Conservation (phyloP, 108 stramenopile genomes). For the Pseudonitzschia multiseries region DNA sequence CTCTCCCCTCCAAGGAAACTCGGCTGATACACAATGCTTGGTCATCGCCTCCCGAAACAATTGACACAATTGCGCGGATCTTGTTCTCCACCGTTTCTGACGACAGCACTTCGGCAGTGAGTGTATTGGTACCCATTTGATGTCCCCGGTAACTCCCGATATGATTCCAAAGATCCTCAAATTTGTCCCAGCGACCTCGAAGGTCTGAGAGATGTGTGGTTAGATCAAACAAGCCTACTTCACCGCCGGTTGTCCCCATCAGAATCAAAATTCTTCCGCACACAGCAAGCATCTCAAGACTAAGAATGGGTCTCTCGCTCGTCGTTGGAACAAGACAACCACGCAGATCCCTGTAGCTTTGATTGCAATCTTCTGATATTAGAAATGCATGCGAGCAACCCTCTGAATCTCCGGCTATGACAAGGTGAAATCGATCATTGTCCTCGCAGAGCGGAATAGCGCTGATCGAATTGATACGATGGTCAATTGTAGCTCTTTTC, state of each 20-base stretch:
- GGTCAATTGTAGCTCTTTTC: constrained; percentile 58
- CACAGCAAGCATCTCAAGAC: constrained; percentile 37
- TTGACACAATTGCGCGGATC: constrained; percentile 9
- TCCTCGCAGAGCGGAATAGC: constrained; percentile 45
- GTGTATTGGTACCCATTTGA: constrained; percentile 65
- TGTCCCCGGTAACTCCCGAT: constrained; percentile 43
- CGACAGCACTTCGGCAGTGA: constrained; percentile 26
- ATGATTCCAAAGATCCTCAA: constrained; percentile 15
- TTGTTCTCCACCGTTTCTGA: neutral
- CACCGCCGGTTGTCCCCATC: constrained; percentile 71
- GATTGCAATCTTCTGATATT: constrained; percentile 30
- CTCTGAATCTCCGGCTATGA: constrained; percentile 73
- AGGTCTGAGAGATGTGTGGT: constrained; percentile 17
- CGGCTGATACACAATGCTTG: constrained; percentile 44
- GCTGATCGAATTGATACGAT: constrained; percentile 72
- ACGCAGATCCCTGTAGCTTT: neutral
- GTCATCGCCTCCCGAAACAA: constrained; percentile 74
- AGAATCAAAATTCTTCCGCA: constrained; percentile 35
- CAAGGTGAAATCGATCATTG: constrained; percentile 30
- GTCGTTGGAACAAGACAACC: constrained; percentile 9
- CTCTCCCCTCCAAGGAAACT: neutral
- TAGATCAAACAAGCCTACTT: constrained; percentile 52
- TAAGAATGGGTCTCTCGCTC: constrained; percentile 59
- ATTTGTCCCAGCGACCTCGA: constrained; percentile 24
- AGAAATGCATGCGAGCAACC: constrained; percentile 55